Percentiles rank a stretch among this genome's conserved stretches.
These are phyloP conservation scores for Aureobasidium zeae DNA, from an alignment of 2,329 filamentous ascomycete species.

Conservation along the genomic window DNA sequence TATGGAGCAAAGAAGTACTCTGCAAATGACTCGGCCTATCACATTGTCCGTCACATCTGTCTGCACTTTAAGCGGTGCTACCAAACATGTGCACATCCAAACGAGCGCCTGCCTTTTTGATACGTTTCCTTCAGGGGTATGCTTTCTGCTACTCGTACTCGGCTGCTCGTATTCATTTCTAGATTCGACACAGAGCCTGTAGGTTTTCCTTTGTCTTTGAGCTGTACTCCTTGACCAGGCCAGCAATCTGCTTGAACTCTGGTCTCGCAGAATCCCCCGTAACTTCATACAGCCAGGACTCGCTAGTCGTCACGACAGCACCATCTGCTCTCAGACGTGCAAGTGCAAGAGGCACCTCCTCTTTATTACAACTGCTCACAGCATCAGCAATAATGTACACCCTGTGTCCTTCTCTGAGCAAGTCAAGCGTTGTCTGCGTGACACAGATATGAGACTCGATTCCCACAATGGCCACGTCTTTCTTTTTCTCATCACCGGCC, in stretches of 20 bases:
- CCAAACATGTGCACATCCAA: background rate
- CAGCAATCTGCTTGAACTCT: constrained; percentile 64
- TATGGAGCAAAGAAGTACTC: background rate
- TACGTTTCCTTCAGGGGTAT: too few relatives aligned
- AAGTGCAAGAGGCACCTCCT: constrained; percentile 73
- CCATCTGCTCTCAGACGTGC: constrained; percentile 66
- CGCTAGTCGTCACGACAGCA: constrained; percentile 71
- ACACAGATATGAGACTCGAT: constrained; percentile 95
- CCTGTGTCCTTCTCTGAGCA: constrained; percentile 62
- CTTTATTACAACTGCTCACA: constrained; percentile 75
- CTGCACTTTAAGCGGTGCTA: background rate
- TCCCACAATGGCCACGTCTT: constrained; percentile 68
- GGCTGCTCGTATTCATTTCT: background rate
- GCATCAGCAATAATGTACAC: constrained; percentile 86
- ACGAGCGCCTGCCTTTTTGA: too few relatives aligned
- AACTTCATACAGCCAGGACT: constrained; percentile 82
- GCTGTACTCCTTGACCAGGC: constrained; percentile 68
- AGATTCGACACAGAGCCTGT: constrained; percentile 49
- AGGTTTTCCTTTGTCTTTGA: constrained; percentile 61
- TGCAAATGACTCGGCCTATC: constrained; percentile 4
- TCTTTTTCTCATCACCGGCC: constrained; percentile 25
- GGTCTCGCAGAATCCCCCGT: constrained; percentile 69
- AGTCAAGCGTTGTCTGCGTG: constrained; percentile 80
- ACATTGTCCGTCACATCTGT: background rate
- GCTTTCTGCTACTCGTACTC: too few relatives aligned